These are phyloP conservation scores for Gamarada debralockiae DNA, from an alignment of 495 filamentous ascomycete species.

Conservation along the genomic window DNA sequence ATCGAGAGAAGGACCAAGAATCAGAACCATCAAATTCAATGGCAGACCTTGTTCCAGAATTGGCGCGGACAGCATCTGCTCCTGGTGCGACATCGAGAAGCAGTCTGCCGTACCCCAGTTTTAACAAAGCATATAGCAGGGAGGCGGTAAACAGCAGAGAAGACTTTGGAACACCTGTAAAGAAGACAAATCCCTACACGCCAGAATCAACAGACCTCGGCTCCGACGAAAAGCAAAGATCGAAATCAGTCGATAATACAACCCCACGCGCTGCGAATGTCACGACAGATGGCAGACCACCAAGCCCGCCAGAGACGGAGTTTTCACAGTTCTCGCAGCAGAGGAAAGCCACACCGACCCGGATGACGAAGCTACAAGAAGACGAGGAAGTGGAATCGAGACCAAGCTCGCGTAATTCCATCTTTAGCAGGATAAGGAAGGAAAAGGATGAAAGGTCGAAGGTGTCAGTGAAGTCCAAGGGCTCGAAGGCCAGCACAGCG, in stretches of 20 bases:
- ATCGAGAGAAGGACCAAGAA: slow-evolving; percentile 12
- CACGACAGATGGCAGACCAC: slow-evolving; percentile 41
- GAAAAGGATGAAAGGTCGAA: slow-evolving; percentile 34
- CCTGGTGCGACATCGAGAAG: slow-evolving; percentile 38
- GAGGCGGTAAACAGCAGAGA: slow-evolving; percentile 66
- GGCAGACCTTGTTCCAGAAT: slow-evolving; percentile 46
- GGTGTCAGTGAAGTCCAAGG: slow-evolving; percentile 45
- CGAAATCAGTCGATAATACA: slow-evolving; percentile 26
- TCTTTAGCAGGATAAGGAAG: slow-evolving; percentile 5
- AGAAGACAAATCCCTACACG: slow-evolving; percentile 20
- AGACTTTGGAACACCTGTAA: slow-evolving; percentile 34
- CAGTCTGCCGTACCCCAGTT: slow-evolving; percentile 76
- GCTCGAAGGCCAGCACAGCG: slow-evolving; percentile 29
- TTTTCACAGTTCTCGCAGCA: slow-evolving; percentile 34
- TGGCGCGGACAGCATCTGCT: slow-evolving; percentile 33
- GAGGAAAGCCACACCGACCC: slow-evolving; percentile 15
- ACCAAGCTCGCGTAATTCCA: slow-evolving; percentile 23
- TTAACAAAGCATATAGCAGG: slow-evolving; percentile 88
- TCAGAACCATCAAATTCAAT: slow-evolving; percentile 18
- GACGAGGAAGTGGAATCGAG: slow-evolving; percentile 18
- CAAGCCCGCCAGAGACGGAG: slow-evolving; percentile 53
- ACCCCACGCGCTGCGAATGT: slow-evolving; percentile 10
- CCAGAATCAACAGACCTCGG: slow-evolving; percentile 28
- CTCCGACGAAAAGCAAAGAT: slow-evolving; percentile 15
- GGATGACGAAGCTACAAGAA: slow-evolving; percentile 21